Evolutionary conservation across 2,329 filamentous ascomycete genomes (phyloP).

Genomic region (Eurotiales sp.): DNA sequence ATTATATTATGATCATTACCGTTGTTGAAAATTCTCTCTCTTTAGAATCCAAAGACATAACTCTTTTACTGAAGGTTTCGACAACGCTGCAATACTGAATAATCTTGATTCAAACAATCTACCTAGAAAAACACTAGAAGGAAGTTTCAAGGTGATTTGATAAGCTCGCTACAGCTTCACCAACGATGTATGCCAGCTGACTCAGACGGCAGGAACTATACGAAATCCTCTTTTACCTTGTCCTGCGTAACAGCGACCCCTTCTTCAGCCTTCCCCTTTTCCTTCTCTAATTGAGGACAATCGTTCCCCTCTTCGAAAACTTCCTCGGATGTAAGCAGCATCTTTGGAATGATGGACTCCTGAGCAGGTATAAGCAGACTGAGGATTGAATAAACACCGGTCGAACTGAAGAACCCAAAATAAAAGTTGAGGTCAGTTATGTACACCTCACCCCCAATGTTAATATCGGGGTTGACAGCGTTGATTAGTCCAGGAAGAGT

Average conservation of each 20-base stretch:
- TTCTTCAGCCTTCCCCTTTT: background rate
- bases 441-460: background rate
- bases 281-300: background rate
- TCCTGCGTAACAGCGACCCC: background rate
- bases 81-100: too few relatives aligned
- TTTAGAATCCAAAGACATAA: too few relatives aligned
- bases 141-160: too few relatives aligned
- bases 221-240: too few relatives aligned
- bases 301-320: background rate
- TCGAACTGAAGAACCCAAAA: background rate
- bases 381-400: background rate
- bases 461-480: slow-evolving; percentile 16
- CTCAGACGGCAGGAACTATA: too few relatives aligned
- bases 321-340: background rate
- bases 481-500: slow-evolving; percentile 25
- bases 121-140: too few relatives aligned
- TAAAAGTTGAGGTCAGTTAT: background rate
- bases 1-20: too few relatives aligned
- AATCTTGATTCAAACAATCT: too few relatives aligned
- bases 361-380: background rate
- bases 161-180: too few relatives aligned
- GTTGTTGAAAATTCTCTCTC: too few relatives aligned
- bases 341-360: slow-evolving; percentile 1
- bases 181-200: too few relatives aligned
- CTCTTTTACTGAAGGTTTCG: too few relatives aligned